phyloP scores from a whole-genome alignment of 2,329 filamentous ascomycete species.

The Xylariaceae sp. region DNA sequence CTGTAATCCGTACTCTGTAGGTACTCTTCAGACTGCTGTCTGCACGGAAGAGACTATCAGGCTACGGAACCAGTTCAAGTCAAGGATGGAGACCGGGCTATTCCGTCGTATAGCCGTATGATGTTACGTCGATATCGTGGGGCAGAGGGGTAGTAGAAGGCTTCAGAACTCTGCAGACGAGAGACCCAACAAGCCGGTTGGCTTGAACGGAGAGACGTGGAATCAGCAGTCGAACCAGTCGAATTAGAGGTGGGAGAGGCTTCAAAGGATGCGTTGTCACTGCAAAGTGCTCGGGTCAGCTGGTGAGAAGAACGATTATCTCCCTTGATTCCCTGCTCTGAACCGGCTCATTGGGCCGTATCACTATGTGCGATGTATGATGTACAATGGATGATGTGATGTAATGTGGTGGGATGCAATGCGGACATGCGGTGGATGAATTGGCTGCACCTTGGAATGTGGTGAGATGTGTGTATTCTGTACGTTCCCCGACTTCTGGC shows the following conservation, averaged over 20 bases:
- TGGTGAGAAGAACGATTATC: constrained; percentile 12
- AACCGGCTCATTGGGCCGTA: constrained; percentile 14
- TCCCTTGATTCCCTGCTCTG: constrained; percentile 10
- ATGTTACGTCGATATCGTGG: constrained; percentile 15
- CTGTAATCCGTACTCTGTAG: too few species aligned
- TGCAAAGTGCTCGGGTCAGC: constrained; percentile 24
- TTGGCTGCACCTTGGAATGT: not conserved
- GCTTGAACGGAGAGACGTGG: not conserved
- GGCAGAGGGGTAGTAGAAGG: constrained; percentile 10
- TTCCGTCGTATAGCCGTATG: not conserved
- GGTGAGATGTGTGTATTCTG: not conserved
- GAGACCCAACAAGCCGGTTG: not conserved
- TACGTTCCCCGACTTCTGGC: not conserved
- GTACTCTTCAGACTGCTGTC: too few species aligned
- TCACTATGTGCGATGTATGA: constrained; percentile 5
- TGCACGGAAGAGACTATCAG: not conserved
- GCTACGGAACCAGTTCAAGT: not conserved
- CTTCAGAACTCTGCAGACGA: not conserved
- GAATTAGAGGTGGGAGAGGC: constrained; percentile 7
- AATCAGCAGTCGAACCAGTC: constrained; percentile 4
- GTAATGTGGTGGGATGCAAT: not conserved
- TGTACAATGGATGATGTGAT: constrained; percentile 3
- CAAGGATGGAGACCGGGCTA: constrained; percentile 2
- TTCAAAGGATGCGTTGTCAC: constrained; percentile 28
- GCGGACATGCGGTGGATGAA: not conserved